Percentiles rank a stretch among this genome's conserved stretches.
phyloP scores from a whole-genome alignment of 2,329 filamentous ascomycete genomes.

The Aspergillus viridinutans region DNA sequence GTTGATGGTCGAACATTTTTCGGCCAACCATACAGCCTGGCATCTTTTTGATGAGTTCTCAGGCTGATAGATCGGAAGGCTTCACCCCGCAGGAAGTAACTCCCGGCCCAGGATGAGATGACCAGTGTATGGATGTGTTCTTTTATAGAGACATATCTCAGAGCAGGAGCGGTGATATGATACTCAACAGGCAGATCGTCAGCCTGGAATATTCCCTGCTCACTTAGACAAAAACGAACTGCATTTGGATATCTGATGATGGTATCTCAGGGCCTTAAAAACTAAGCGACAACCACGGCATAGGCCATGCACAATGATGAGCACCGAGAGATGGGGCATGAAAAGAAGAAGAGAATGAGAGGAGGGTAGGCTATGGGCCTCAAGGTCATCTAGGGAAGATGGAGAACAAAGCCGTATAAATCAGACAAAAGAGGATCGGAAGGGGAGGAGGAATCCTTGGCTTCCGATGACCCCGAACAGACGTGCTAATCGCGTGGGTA shows the following conservation, averaged over 20 bases:
- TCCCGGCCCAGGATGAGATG: neutral
- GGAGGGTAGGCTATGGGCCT: neutral
- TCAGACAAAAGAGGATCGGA: neutral
- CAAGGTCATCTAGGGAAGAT: neutral
- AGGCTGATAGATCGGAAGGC: too few relatives aligned
- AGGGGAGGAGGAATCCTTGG: neutral
- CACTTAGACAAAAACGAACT: neutral
- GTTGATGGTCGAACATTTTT: too few relatives aligned
- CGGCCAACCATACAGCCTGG: too few relatives aligned
- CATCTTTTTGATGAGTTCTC: too few relatives aligned
- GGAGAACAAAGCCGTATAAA: neutral
- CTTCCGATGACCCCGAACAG: neutral
- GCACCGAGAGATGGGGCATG: neutral
- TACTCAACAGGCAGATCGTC: neutral
- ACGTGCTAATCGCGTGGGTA: conserved; percentile 14
- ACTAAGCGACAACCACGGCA: neutral
- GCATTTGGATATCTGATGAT: neutral
- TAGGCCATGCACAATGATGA: neutral
- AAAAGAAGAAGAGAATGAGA: neutral
- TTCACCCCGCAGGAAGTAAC: neutral
- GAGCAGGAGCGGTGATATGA: neutral
- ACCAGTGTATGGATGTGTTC: neutral
- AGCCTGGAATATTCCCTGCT: neutral
- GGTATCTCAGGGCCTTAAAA: neutral
- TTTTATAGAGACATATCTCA: neutral